phyloP scores from a whole-genome alignment of 2,329 filamentous ascomycete genomes.

The Tolypocladium guangdongense region DNA sequence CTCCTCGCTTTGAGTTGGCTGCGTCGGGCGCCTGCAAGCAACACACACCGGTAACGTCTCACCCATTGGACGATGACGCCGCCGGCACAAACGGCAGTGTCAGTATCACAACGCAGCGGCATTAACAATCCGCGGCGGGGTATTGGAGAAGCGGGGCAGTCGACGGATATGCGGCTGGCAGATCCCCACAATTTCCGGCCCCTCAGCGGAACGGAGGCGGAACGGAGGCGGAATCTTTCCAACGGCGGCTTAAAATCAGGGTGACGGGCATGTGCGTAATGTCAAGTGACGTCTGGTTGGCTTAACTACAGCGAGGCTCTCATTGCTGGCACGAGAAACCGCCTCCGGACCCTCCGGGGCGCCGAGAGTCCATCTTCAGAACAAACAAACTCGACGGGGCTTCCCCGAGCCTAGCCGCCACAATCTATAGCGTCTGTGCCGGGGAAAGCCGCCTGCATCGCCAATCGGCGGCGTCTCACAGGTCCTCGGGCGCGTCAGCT shows the following conservation, averaged over 20 bases:
- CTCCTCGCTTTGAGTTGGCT: not conserved
- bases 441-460: constrained; percentile 14
- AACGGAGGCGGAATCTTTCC: constrained; percentile 6
- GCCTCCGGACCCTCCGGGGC: not conserved
- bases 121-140: not conserved
- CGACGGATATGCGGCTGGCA: constrained; percentile 1
- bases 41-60: not conserved
- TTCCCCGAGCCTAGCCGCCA: constrained; percentile 4
- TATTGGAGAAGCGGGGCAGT: constrained; percentile 1
- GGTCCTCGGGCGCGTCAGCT: not conserved
- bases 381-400: not conserved
- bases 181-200: constrained; percentile 1
- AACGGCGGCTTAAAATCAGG: not conserved
- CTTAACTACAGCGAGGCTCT: not conserved
- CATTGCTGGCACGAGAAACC: not conserved
- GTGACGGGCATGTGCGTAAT: no score
- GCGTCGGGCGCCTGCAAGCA: no score
- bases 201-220: constrained; percentile 5
- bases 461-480: constrained; percentile 4
- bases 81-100: not conserved
- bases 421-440: constrained; percentile 10
- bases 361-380: not conserved
- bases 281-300: not conserved
- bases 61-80: not conserved
- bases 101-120: no score